Base-by-base conservation (phyloP, 148 eudicot genomes). In the Cornus controversa region DNA sequence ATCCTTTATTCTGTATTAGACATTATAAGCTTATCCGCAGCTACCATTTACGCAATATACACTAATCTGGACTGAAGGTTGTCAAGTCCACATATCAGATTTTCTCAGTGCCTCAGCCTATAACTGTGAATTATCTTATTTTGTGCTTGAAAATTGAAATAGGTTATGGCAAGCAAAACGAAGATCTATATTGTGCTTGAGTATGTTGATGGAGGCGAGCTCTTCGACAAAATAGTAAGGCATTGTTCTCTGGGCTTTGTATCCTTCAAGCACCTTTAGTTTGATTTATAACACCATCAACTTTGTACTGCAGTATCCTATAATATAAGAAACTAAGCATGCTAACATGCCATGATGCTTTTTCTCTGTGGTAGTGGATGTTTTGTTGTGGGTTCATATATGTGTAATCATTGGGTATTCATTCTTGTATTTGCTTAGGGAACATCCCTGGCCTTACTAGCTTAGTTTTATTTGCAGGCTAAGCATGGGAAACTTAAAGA, bases 161-260 rank as follows among this genome's bases (percentile, higher is more conserved):
- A 94, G 98, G 98, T 92, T 70, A 88, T 94, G 97, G 98, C 94
- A 60, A 94, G 98, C 87, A 94, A 83, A 86, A 91, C 91, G 11
- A 94, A 91, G 90, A 94, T 94, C 82, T 94, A 92, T 73, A 87
- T 94, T 77, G 97, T 94, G 63, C 94, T 94, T 29, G 98, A 94
- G 66, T 85, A 88, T 67, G 95, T 91, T 31, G 89, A 87, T 69
- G 98, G 92, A 65, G 98, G 98, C 73, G 98, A 94, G 83, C 94
- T 94, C 70, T 94, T 94, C 76, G 97, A 92, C 82, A 84, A 86
- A 86, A 92, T 94, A 26, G 98, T 94, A 84, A 90, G 93, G 80
- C 80, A 27, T 73, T 62, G 9, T 72, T 75, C 34, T 68, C 45
- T 28, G 0, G 24, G 8, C 54, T 50, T 75, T 16, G 37, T 69